Evolutionary conservation across 83 land plant genomes (phyloP), one percentile per base, ranked within the genome.

Genomic region (Larix sibirica): DNA sequence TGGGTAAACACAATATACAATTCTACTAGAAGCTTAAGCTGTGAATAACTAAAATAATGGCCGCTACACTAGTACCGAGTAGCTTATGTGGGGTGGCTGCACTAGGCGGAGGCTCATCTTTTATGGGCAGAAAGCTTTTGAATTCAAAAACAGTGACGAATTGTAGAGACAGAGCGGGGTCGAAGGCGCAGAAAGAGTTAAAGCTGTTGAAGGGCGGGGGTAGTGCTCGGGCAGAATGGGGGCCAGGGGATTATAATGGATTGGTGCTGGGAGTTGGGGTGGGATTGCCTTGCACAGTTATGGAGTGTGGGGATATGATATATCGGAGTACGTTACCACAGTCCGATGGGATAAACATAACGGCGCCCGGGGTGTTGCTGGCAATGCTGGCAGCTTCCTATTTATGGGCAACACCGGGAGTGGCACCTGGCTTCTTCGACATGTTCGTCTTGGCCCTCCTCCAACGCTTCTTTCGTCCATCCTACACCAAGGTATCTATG

Each of bases 271-370:
- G 96, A 1, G 99, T 97, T 10, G 99, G 99, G 6, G 99, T 97
- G 47, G 99, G 99, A 44, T 86, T 97, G 36, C 99, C 99, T 9
- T 97, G 99, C 84, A 96, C 98, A 7, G 99, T 96, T 44, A 97
- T 97, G 99, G 97, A 96, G 87, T 97, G 99, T 80, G 99, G 99
- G 17, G 99, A 97, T 77, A 85, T 97, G 71, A 94, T 97, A 50
- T 96, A 97, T 83, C 82, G 99, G 62, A 97, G 99, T 88, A 97
- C 98, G 13, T 80, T 97, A 42, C 99, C 99, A 18, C 84, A 90
- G 50, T 86, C 88, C 3, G 86, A 82, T 47, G 95, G 92, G 23
- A 79, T 96, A 7, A 94, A 87, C 63, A 47, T 94, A 12, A 96
- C 99, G 6, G 81, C 87, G 5, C 99, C 98, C 1, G 99, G 96